These are phyloP conservation scores for Albatrellus ellisii DNA, from an alignment of 768 basidiomycete species.

Conservation along the genomic window DNA sequence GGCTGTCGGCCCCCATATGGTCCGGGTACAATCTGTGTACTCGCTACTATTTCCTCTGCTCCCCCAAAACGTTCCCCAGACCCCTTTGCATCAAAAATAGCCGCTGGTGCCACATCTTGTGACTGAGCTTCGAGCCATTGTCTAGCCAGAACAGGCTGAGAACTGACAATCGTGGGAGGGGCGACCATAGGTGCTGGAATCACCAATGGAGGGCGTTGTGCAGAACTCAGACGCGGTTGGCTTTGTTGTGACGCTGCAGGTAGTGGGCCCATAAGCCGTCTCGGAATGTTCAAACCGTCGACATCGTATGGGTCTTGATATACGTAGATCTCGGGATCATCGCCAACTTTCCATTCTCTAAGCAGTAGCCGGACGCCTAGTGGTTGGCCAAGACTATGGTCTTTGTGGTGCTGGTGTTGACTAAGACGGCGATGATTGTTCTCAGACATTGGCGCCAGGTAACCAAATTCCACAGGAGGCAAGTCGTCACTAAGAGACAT, in stretches of 20 bases:
- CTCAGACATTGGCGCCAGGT: conserved; percentile 36
- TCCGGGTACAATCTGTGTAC: conserved; percentile 63
- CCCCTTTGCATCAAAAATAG: no score
- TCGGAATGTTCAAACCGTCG: background rate
- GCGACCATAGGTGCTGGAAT: background rate
- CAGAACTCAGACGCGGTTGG: no score
- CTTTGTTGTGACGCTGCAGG: background rate
- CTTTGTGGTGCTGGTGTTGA: background rate
- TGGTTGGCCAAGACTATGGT: conserved; percentile 15
- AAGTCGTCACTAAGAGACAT: conserved; percentile 39
- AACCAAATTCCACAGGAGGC: conserved; percentile 48
- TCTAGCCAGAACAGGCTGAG: background rate
- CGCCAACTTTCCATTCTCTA: conserved; percentile 52
- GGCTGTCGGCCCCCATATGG: conserved; percentile 50
- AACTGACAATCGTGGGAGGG: background rate
- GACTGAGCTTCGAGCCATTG: no score
- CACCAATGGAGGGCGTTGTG: background rate
- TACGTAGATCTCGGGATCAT: conserved; percentile 33
- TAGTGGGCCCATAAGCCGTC: background rate
- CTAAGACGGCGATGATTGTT: conserved; percentile 18
- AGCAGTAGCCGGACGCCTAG: conserved; percentile 50
- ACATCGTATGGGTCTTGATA: conserved; percentile 44
- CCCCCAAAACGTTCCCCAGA: background rate
- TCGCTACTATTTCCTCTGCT: conserved; percentile 25
- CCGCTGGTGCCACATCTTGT: no score